Conservation (phyloP, 257 asterid genomes). For the Solanum chilense region DNA sequence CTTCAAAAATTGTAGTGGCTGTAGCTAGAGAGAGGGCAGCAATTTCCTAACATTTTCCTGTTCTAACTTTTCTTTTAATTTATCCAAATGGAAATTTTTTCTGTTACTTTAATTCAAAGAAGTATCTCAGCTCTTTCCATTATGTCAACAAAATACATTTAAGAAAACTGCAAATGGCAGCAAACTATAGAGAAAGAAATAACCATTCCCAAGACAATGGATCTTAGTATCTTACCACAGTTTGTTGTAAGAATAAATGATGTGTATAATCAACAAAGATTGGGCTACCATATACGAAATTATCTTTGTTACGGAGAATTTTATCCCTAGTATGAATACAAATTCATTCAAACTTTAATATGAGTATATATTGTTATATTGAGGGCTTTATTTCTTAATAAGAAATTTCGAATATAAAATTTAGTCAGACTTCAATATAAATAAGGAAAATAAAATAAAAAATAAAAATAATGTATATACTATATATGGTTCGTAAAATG, state of each 20-base stretch:
- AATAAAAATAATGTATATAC: too few species aligned
- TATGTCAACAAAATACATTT: not conserved
- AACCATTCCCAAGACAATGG: not conserved
- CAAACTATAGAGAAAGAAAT: not conserved
- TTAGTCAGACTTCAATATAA: too few species aligned
- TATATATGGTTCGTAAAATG: too few species aligned
- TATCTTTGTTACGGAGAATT: accelerated
- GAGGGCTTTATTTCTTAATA: too few species aligned
- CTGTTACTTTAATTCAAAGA: not conserved
- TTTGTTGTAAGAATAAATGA: not conserved
- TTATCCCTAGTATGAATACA: not conserved
- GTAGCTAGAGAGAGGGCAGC: not conserved
- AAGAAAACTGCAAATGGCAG: not conserved
- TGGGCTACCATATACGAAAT: accelerated
- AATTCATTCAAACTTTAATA: too few species aligned
- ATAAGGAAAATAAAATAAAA: too few species aligned
- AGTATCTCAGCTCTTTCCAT: not conserved
- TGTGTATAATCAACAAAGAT: too few species aligned
- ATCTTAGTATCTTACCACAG: not conserved
- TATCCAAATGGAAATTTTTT: not conserved
- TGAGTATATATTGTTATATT: too few species aligned
- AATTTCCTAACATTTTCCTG: not conserved
- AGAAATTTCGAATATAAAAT: too few species aligned
- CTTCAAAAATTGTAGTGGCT: not conserved
- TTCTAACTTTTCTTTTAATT: not conserved